Base-by-base conservation (phyloP, 345 rosid genomes). In the Gossypium herbaceum region DNA sequence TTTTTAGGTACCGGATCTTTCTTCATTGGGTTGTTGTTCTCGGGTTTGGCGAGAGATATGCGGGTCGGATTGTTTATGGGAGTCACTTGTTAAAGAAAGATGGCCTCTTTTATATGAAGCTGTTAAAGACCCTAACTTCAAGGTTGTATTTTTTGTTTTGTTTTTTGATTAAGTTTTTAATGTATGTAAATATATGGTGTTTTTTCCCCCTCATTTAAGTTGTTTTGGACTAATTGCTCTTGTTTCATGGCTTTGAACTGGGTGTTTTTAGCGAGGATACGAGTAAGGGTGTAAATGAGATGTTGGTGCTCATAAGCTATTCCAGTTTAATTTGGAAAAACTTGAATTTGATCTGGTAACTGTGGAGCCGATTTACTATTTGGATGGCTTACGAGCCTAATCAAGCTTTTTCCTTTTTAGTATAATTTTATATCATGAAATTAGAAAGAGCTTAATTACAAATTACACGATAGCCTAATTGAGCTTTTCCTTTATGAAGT, bases 21-120 rank as follows among this genome's bases (percentile, higher is more conserved):
- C 92, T 39, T 79, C 86, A 39, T 77, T 91, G 68, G 88, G 92
- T 25, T 73, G 88, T 78, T 93, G 97, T 79, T 88, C 93, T 68
- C 86, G 76, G 72, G 85, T 84, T 73, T 93, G 93, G 95, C 88
- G 90, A 76, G 82, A 86, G 68, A 60, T 88, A 3, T 91, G 95
- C 52, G 58, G 75, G 66, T 88, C 92, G 52, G 92, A 91, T 78
- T 79, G 69, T 77, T 75, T 90, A 54, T 93, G 98, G 97, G 91
- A 88, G 68, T 76, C 89, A 44, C 79, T 89, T 65, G 64, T 81
- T 78, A 79, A 74, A 60, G 59, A 81, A 50, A 86, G 97, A 84
- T 91, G 98, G 98, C 93, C 90, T 69, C 64, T 71, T 43, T 64
- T 13, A 61, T 65, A 54, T 70, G 71, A 12, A 61, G n/a, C 43